These are phyloP conservation scores for Raphidocelis subcapitata DNA, from an alignment of 139 green algal species.

Conservation along the genomic window DNA sequence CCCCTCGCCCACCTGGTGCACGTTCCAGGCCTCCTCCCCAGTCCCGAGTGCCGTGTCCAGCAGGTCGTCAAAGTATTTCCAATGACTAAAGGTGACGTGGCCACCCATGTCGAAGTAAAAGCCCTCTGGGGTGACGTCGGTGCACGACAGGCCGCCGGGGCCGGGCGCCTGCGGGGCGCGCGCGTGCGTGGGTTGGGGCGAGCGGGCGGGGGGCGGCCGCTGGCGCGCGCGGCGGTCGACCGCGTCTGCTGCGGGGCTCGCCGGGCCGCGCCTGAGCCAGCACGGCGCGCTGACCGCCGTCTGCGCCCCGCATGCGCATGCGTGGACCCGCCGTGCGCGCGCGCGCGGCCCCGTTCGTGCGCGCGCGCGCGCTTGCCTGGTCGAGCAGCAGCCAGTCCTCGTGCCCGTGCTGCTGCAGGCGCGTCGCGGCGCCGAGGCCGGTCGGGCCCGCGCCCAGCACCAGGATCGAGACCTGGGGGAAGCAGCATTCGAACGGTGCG, in stretches of 20 bases:
- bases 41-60: too few species aligned
- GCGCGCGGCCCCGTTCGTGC: background rate
- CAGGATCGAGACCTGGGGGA: constrained; percentile 66
- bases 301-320: too few species aligned
- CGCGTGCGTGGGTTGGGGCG: too few species aligned
- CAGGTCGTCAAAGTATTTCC: constrained; percentile 95
- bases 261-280: background rate
- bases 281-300: too few species aligned
- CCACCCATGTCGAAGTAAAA: constrained; percentile 96
- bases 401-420: constrained; percentile 80
- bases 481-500: too few species aligned
- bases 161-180: constrained; percentile 47
- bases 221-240: background rate
- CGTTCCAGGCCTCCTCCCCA: too few species aligned
- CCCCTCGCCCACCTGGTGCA: too few species aligned
- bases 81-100: constrained; percentile 93
- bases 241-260: background rate
- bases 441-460: constrained; percentile 84
- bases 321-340: too few species aligned
- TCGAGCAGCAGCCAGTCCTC: constrained; percentile 83
- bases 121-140: constrained; percentile 81
- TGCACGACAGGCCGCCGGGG: constrained; percentile 87
- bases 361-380: constrained; percentile 46
- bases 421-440: constrained; percentile 82
- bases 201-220: too few species aligned